phyloP scores from a whole-genome alignment of 176 grass and related monocot genomes.

The Chrysopogon serrulatus region DNA sequence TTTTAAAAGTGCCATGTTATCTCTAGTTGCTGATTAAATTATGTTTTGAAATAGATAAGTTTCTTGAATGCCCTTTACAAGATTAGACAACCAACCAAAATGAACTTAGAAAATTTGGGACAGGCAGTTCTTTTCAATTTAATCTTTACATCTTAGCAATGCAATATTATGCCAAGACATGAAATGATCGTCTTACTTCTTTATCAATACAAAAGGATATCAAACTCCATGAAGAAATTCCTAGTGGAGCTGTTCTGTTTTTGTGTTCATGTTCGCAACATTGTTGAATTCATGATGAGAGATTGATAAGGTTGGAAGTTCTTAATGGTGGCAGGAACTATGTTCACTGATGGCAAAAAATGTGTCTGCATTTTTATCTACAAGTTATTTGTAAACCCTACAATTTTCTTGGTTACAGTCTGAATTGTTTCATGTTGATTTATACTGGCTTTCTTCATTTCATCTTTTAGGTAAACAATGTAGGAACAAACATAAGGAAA shows the following conservation, averaged over 20 bases:
- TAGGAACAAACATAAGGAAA: slow-evolving; percentile 70
- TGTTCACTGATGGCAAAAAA: background rate
- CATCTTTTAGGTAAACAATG: slow-evolving; percentile 72
- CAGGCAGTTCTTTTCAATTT: background rate
- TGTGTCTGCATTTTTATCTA: background rate
- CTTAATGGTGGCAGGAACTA: background rate
- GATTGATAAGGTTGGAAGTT: background rate
- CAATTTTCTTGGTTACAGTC: background rate
- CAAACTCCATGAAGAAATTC: background rate
- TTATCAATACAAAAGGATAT: background rate
- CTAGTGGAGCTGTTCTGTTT: background rate
- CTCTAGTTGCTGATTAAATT: background rate
- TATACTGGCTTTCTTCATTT: background rate
- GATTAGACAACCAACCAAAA: background rate
- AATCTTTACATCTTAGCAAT: background rate
- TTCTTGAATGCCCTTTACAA: background rate
- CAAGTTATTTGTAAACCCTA: background rate
- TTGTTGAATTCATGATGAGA: background rate
- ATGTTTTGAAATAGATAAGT: background rate
- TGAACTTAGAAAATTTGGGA: background rate
- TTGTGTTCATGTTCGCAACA: background rate
- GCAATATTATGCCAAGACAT: background rate
- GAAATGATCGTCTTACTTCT: background rate
- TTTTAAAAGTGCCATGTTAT: background rate
- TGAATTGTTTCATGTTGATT: background rate